Percentiles rank a stretch among this genome's conserved stretches.
Evolutionary conservation across 2,329 filamentous ascomycete species (phyloP).

Genomic region (Neurospora sp.): DNA sequence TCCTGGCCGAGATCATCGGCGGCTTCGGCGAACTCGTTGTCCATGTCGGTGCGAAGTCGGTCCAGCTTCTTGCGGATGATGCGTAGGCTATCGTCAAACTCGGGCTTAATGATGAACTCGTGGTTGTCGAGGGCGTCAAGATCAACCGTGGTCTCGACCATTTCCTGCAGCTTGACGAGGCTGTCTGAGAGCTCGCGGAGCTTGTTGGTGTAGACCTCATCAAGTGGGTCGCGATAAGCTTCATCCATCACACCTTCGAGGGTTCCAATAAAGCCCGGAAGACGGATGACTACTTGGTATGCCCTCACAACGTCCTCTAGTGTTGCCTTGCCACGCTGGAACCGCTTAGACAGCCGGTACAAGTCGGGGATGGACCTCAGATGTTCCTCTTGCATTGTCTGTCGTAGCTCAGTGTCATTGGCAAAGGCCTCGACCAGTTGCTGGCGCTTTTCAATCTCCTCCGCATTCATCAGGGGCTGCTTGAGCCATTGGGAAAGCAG

Average conservation of each 20-base stretch:
- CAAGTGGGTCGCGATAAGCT: constrained; percentile 76
- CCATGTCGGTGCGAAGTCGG: constrained; percentile 72
- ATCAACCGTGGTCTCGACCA: constrained; percentile 98
- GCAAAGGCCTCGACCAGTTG: constrained; percentile 94
- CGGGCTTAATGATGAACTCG: constrained; percentile 97
- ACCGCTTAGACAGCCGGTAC: constrained; percentile 87
- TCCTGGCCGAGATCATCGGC: constrained; percentile 81
- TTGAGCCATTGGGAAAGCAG: constrained; percentile 94
- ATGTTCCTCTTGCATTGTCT: constrained; percentile 96
- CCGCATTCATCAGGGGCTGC: constrained; percentile 86
- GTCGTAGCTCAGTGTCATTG: constrained; percentile 81
- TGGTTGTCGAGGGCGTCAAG: constrained; percentile 91
- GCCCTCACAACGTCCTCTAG: constrained; percentile 91
- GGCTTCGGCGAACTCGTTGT: constrained; percentile 67
- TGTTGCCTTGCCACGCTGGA: constrained; percentile 83
- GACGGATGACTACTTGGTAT: constrained; percentile 86
- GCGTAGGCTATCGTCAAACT: constrained; percentile 83
- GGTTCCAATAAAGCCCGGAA: constrained; percentile 83
- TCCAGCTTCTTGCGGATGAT: constrained; percentile 90
- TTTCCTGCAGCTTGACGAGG: constrained; percentile 81
- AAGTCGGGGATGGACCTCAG: constrained; percentile 87
- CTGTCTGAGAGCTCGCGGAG: constrained; percentile 67
- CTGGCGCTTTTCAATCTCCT: constrained; percentile 83
- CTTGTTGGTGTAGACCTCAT: constrained; percentile 78
- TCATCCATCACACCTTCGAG: constrained; percentile 95